Conservation (phyloP, 2,329 filamentous ascomycete genomes). For the Ilyonectria destructans region DNA sequence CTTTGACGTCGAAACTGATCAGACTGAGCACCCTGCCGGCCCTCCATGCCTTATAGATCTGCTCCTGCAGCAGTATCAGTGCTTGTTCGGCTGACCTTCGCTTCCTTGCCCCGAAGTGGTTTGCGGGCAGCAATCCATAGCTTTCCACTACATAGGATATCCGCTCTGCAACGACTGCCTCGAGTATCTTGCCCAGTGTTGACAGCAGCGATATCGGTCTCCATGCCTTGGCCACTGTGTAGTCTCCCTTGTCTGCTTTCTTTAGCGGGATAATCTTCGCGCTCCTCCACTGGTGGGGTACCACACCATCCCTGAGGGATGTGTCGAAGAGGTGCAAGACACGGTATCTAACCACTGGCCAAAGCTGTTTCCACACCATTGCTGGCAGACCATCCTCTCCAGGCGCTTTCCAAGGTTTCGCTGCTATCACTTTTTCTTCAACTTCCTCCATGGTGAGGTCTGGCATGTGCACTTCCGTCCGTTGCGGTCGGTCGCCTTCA, state of each 20-base stretch:
- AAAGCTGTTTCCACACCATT: neutral
- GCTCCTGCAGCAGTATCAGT: too few species aligned
- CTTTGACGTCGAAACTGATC: slow-evolving; percentile 59
- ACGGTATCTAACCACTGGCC: neutral
- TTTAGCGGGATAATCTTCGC: slow-evolving; percentile 3
- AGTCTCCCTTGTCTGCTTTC: slow-evolving; percentile 1
- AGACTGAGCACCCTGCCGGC: slow-evolving; percentile 50
- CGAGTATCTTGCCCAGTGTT: too few species aligned
- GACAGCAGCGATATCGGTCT: neutral
- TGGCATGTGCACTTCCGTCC: neutral
- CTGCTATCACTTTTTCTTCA: too few species aligned
- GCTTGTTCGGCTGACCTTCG: too few species aligned
- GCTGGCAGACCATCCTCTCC: neutral
- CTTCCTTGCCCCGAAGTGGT: too few species aligned
- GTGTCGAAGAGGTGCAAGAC: neutral
- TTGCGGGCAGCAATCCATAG: too few species aligned
- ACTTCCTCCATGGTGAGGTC: too few species aligned
- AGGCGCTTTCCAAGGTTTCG: too few species aligned
- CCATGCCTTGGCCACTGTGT: neutral
- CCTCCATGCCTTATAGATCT: neutral
- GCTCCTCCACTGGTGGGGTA: neutral
- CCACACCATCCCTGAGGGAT: neutral
- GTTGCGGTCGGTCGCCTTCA: neutral
- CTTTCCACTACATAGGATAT: too few species aligned
- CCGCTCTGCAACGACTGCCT: too few species aligned